phyloP scores from a whole-genome alignment of 1,284 basidiomycete species.

The Calocybe gambosa region DNA sequence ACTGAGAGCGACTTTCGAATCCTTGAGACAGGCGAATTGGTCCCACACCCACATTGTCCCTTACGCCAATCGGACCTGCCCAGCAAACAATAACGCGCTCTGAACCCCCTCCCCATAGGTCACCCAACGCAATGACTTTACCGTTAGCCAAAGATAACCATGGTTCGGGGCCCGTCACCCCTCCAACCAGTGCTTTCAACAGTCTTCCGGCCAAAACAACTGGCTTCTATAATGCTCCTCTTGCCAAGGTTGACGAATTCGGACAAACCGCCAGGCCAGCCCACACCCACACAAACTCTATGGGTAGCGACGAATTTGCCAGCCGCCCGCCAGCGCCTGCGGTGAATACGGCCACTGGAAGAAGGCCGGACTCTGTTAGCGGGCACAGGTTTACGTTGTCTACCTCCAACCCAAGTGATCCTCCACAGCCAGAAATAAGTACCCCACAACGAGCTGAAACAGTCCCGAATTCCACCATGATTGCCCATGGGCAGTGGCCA shows the following conservation, averaged over 20 bases:
- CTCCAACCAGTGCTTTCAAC: constrained; percentile 15
- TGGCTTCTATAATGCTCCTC: constrained; percentile 3
- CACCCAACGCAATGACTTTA: constrained; percentile 18
- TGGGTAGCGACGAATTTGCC: constrained; percentile 12
- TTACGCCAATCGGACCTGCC: constrained; percentile 24
- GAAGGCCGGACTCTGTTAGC: constrained; percentile 20
- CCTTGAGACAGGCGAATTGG: constrained; percentile 56
- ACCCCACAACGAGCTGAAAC: constrained; percentile 16
- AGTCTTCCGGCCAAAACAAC: constrained; percentile 16
- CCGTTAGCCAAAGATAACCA: constrained; percentile 20
- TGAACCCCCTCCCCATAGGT: constrained; percentile 18
- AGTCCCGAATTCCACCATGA: not conserved
- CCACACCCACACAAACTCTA: constrained; percentile 10
- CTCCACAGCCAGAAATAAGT: constrained; percentile 15
- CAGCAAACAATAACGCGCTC: constrained; percentile 15
- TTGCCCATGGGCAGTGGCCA: constrained; percentile 7
- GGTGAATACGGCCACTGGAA: constrained; percentile 1
- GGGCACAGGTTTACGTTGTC: constrained; percentile 29
- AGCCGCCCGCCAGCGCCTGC: constrained; percentile 3
- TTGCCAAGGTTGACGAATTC: constrained; percentile 24
- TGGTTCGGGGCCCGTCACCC: constrained; percentile 10
- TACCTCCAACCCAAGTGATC: constrained; percentile 24
- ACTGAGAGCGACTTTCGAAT: not conserved
- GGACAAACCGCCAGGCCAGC: constrained; percentile 12
- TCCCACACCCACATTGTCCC: constrained; percentile 55